Conservation (phyloP, 2,329 filamentous ascomycete genomes). For the Lecanicillium sp. region DNA sequence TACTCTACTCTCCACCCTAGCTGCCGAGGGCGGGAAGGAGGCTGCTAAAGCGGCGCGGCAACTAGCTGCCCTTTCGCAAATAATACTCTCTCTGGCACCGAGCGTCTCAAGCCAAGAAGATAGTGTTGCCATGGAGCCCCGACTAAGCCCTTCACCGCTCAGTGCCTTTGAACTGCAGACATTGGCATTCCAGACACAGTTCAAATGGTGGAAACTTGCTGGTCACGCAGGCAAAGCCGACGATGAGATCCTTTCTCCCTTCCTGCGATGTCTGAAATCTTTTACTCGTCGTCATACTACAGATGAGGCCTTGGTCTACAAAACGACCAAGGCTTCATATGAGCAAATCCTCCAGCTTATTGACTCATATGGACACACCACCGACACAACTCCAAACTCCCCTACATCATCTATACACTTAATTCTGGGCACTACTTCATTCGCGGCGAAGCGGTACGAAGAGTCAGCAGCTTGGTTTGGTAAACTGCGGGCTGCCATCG, state of each 20-base stretch:
- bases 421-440: conserved; percentile 40
- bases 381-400: conserved; percentile 29
- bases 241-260: conserved; percentile 58
- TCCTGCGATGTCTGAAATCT: conserved; percentile 54
- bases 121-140: conserved; percentile 40
- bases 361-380: conserved; percentile 24
- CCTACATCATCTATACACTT: conserved; percentile 44
- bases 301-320: conserved; percentile 27
- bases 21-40: conserved; percentile 34
- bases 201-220: conserved; percentile 59
- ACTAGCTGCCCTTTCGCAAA: conserved; percentile 58
- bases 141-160: conserved; percentile 48
- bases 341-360: conserved; percentile 24
- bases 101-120: conserved; percentile 60
- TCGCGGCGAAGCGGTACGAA: conserved; percentile 35
- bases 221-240: conserved; percentile 51
- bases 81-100: conserved; percentile 57
- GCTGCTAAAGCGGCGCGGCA: conserved; percentile 54
- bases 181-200: conserved; percentile 52
- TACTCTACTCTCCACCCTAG: conserved; percentile 44
- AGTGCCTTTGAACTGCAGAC: conserved; percentile 55
- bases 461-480: conserved; percentile 50
- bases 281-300: conserved; percentile 47
- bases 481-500: conserved; percentile 32
- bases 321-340: conserved; percentile 23